These are phyloP conservation scores for Verticillium dahliae DNA, from an alignment of 2,329 filamentous ascomycete species.

Conservation along the genomic window DNA sequence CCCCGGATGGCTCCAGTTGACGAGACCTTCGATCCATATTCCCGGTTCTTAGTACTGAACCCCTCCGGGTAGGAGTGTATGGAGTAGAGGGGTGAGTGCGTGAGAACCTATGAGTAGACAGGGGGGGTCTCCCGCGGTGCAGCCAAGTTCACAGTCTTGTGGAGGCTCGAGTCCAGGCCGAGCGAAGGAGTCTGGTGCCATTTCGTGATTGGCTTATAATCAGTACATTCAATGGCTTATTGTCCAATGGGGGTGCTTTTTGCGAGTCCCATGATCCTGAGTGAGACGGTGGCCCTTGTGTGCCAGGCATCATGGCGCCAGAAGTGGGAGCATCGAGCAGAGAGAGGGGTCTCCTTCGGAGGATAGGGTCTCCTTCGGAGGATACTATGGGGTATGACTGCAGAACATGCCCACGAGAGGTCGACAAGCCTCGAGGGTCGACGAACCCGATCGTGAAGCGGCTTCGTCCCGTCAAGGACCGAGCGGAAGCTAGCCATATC, in stretches of 20 bases:
- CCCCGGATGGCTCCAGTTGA: conserved; percentile 18
- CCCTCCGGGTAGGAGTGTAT: no score
- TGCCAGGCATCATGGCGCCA: neutral
- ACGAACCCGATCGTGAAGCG: neutral
- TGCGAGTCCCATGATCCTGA: neutral
- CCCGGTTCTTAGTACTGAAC: neutral
- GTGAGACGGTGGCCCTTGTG: neutral
- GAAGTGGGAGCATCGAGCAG: neutral
- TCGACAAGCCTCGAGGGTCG: neutral
- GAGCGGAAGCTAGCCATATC: neutral
- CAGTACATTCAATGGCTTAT: conserved; percentile 2
- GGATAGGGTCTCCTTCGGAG: neutral
- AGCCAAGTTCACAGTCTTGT: neutral
- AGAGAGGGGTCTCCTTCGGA: neutral
- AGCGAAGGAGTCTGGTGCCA: conserved; percentile 1
- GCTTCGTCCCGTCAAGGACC: neutral
- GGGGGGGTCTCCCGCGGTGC: no score
- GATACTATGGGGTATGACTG: neutral
- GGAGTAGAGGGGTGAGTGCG: conserved; percentile 26
- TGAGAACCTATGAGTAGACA: no score
- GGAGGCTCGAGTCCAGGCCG: conserved; percentile 2
- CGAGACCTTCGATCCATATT: conserved; percentile 22
- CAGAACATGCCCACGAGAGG: neutral
- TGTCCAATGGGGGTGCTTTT: conserved; percentile 4
- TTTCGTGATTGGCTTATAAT: conserved; percentile 11